A percentile compares a stretch with the other conserved stretches of the same genome.
These are phyloP conservation scores for Pseudomicrostroma phylloplanum DNA, from an alignment of 1,284 basidiomycete genomes.

Conservation along the genomic window DNA sequence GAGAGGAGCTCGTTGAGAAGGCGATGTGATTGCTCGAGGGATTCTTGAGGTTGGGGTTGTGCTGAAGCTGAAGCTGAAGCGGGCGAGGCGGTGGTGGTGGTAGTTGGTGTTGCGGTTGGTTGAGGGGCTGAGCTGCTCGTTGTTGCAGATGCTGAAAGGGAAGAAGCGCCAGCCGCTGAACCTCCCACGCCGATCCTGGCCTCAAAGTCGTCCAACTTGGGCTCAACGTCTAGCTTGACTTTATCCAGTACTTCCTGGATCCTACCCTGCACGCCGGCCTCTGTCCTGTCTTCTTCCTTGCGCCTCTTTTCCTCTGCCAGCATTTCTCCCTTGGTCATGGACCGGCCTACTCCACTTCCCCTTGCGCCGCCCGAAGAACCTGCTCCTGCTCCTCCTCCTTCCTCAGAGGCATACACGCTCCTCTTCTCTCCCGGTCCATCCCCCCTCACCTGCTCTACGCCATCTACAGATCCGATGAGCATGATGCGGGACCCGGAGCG, in stretches of 20 bases:
- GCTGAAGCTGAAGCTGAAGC: not conserved
- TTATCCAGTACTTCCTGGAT: conserved; percentile 30
- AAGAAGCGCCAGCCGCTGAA: not conserved
- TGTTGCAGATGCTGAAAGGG: no score
- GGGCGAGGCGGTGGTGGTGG: not conserved
- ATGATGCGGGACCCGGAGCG: conserved; percentile 35
- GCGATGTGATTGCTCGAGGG: conserved; percentile 30
- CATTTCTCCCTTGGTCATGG: conserved; percentile 14
- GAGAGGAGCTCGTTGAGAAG: conserved; percentile 40
- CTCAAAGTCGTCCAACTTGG: conserved; percentile 37
- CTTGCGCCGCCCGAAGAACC: conserved; percentile 8
- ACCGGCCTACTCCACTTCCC: not conserved
- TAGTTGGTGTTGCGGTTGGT: conserved; percentile 3
- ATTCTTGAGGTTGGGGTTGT: not conserved
- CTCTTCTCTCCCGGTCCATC: conserved; percentile 25
- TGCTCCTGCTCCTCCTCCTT: not conserved
- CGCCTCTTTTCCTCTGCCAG: conserved; percentile 12
- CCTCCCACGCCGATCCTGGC: conserved; percentile 11
- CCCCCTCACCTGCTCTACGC: conserved; percentile 16
- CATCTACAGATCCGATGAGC: conserved; percentile 29
- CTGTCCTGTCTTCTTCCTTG: conserved; percentile 20
- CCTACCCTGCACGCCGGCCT: conserved; percentile 26
- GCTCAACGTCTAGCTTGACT: conserved; percentile 29
- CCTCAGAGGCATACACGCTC: not conserved
- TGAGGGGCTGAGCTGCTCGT: not conserved